Conservation (phyloP, 2,329 filamentous ascomycete genomes). For the Diplodia mutila region DNA sequence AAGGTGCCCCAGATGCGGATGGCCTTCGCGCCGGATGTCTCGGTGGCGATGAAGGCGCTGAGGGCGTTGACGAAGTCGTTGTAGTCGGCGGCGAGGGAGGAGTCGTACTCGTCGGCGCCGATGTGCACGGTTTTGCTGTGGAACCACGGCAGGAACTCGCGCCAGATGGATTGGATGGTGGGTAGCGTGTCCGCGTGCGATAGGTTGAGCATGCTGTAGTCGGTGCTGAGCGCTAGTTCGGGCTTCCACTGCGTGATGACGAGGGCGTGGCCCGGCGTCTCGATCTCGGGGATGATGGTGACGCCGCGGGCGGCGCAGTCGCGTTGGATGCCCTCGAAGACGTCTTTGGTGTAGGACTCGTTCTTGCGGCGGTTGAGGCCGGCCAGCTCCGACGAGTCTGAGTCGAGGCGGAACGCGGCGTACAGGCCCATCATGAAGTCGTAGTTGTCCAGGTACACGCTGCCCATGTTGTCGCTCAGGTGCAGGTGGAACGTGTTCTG, state of each 20-base stretch:
- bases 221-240: slow-evolving; percentile 41
- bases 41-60: slow-evolving; percentile 37
- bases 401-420: slow-evolving; percentile 59
- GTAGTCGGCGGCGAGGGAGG: slow-evolving; percentile 41
- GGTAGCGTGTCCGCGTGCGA: slow-evolving; percentile 42
- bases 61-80: slow-evolving; percentile 45
- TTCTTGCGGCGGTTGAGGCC: slow-evolving; percentile 54
- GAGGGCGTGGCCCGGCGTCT: slow-evolving; percentile 43
- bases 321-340: slow-evolving; percentile 42
- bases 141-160: slow-evolving; percentile 45
- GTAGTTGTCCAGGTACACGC: slow-evolving; percentile 46
- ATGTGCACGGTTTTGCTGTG: slow-evolving; percentile 44
- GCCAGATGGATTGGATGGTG: slow-evolving; percentile 43
- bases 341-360: slow-evolving; percentile 39
- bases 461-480: slow-evolving; percentile 58
- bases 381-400: slow-evolving; percentile 51
- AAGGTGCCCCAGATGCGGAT: slow-evolving; percentile 48
- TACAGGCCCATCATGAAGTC: slow-evolving; percentile 56
- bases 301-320: slow-evolving; percentile 42
- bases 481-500: slow-evolving; percentile 64
- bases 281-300: slow-evolving; percentile 44
- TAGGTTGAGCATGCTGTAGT: slow-evolving; percentile 43
- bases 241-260: slow-evolving; percentile 47
- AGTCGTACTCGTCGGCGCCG: slow-evolving; percentile 44
- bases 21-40: slow-evolving; percentile 36